These are phyloP conservation scores for Monosporozyma siamensis DNA, from an alignment of 805 yeast species.

Conservation along the genomic window DNA sequence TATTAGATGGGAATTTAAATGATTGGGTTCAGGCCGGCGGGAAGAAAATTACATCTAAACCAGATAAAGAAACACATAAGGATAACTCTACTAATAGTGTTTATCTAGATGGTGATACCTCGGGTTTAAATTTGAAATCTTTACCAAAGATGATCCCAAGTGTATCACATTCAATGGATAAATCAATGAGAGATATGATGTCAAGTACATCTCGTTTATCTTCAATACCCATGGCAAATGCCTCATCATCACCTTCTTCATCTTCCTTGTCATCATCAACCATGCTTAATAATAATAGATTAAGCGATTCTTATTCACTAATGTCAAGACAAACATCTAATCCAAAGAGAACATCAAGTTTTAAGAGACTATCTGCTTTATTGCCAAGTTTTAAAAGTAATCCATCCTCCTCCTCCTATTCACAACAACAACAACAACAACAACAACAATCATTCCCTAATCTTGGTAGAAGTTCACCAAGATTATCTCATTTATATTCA, in stretches of 20 bases:
- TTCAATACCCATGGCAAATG: neutral
- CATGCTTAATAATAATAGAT: neutral
- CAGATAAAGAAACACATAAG: conserved; percentile 1
- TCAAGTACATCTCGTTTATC: conserved; percentile 3
- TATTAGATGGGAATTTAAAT: conserved; percentile 20
- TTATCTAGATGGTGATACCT: conserved; percentile 19
- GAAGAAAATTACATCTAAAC: neutral
- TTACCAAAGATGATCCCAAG: conserved; percentile 16
- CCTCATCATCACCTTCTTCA: no score
- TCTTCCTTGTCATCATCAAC: neutral
- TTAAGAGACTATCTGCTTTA: conserved; percentile 13
- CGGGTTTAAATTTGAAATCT: conserved; percentile 14
- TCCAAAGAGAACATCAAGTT: conserved; percentile 16
- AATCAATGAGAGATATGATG: conserved; percentile 20
- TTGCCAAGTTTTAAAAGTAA: conserved; percentile 10
- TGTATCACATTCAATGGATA: conserved; percentile 13
- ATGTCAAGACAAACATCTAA: conserved; percentile 5
- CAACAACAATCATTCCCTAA: no score
- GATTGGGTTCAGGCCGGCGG: conserved; percentile 20
- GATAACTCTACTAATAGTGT: conserved; percentile 10
- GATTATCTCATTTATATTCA: neutral
- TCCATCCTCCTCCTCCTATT: conserved; percentile 11
- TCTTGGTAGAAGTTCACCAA: neutral
- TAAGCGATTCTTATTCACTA: neutral
- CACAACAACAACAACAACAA: no score